Base-by-base conservation (phyloP, 2,329 filamentous ascomycete genomes). In the Scedosporium minutisporum region DNA sequence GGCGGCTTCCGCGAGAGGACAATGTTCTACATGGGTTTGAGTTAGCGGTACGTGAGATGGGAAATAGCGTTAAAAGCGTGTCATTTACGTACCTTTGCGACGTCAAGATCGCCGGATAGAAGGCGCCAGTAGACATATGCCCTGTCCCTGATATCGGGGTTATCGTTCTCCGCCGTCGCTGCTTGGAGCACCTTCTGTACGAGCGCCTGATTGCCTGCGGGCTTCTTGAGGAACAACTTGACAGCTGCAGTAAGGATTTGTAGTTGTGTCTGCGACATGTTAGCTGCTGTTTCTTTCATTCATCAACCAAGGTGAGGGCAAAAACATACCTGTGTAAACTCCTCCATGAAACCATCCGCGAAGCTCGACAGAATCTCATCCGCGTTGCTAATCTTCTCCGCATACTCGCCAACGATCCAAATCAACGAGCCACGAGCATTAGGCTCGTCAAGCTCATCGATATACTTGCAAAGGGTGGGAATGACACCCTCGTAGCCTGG, bases 361-460 rank as follows among this genome's bases (percentile, higher is more conserved):
- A 99, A 99, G 18, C 89, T 87, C 61, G 87, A 83, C 64, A 99
- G 76, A 65, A 99, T 97, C 68, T 97, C 91, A 66, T 93, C 92
- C n/a, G 95, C 95, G 69, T 99, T 97, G 77, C 86, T 96, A 71
- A 99, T 99, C 81, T 99, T 99, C 79, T 99, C 95, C 0, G 95
- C 95, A 72, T 99, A 99, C 74, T 99, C 95, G 68, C 95, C 95
- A 5, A 99, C 93, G 68, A 99, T 97, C 95, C 95, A 99, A 70
- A 99, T 97, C 64, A 99, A 79, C 23, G 93, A 89, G 2, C 90
- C 93, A 70, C 95, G 82, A 6, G 95, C 95, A 69, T 92, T 88
- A 1, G 93, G 93, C 75, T 99, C 95, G 71, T 99, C 95, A 67
- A 99, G 76, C 69, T 99, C 95, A 69, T 99, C 95, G 65, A 99